Conservation (phyloP, 1,139 yeast species). For the Diutina rugosa region DNA sequence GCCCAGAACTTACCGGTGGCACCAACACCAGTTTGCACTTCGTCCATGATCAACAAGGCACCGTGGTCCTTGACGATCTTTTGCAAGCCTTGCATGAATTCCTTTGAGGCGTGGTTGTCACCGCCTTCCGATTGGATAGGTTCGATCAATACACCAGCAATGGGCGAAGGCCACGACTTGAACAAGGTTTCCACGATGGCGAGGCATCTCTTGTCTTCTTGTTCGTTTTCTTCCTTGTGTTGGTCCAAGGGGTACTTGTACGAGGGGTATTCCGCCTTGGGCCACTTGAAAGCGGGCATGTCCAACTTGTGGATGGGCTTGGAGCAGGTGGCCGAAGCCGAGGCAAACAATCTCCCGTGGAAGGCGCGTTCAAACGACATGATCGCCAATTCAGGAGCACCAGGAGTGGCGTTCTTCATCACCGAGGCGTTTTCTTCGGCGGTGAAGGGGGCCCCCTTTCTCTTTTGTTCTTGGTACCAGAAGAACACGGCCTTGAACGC, state of each 20-base stretch:
- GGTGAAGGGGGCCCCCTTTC: conserved; percentile 41
- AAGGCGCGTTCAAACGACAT: conserved; percentile 62
- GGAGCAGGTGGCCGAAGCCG: conserved; percentile 66
- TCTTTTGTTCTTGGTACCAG: conserved; percentile 52
- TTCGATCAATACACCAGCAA: conserved; percentile 39
- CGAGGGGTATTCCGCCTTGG: conserved; percentile 70
- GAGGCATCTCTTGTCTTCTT: conserved; percentile 60
- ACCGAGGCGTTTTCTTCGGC: conserved; percentile 46
- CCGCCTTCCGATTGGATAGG: conserved; percentile 74
- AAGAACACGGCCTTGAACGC: conserved; percentile 79
- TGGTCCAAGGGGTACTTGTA: conserved; percentile 61
- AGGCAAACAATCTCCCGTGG: conserved; percentile 78
- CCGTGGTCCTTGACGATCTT: conserved; percentile 47
- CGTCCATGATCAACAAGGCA: conserved; percentile 54
- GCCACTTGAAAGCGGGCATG: conserved; percentile 79
- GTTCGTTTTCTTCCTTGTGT: conserved; percentile 38
- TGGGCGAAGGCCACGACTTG: conserved; percentile 46
- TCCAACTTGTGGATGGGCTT: conserved; percentile 79
- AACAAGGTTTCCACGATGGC: conserved; percentile 43
- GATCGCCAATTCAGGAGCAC: conserved; percentile 62
- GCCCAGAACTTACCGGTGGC: conserved; percentile 67
- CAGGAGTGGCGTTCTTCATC: conserved; percentile 62
- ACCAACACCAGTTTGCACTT: conserved; percentile 68
- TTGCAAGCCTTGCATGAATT: conserved; percentile 53
- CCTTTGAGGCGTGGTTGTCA: conserved; percentile 52